Base-by-base conservation (phyloP, 768 basidiomycete species). In the Chiua virens region DNA sequence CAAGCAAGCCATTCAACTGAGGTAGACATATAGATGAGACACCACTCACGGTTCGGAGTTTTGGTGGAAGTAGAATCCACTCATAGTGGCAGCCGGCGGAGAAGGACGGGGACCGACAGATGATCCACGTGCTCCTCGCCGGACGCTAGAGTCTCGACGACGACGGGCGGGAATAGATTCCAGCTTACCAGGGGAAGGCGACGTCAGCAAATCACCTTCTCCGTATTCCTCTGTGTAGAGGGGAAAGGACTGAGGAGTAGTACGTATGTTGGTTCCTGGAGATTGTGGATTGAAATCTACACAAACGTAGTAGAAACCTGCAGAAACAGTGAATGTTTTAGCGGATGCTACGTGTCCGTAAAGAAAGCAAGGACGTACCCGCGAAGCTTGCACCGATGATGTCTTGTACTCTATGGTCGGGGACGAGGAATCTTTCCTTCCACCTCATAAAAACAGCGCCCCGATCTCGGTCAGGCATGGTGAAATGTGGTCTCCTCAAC, bases 401-500 rank as follows among this genome's bases (percentile, higher is more conserved):
- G 68, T 95, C 92, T 68, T 90, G 85, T 27, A 96, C 90, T 52
- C 86, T 82, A 72, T 95, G 91, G 68, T 95, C 91, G 3, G 94
- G 94, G n/a, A 98, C 90, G 47, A 98, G 75, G 71, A 97, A 98
- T 62, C 86, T 78, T 72, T 98, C 96, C 72, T 98, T 98, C 89
- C 93, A 95, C 54, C 96, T 78, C 87, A 98, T 92, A 67, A 98
- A 98, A 27, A 94, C 83, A 22, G 87, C 87, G 2, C 87, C 86
- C 43, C 87, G 80, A 61, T 88, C 85, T 37, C 86, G 76, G 62
- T 89, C 87, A 41, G 81, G 72, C 63, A 96, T 85, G 37, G 89
- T 91, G 68, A 91, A 62, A 54, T 85, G 79, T 0, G 92, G 92
- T 63, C 81, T 77, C 65, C 85, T 81, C 55, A 94, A 79, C 62